Evolutionary conservation across 768 basidiomycete species (phyloP).

Genomic region (Phaffia australis): DNA sequence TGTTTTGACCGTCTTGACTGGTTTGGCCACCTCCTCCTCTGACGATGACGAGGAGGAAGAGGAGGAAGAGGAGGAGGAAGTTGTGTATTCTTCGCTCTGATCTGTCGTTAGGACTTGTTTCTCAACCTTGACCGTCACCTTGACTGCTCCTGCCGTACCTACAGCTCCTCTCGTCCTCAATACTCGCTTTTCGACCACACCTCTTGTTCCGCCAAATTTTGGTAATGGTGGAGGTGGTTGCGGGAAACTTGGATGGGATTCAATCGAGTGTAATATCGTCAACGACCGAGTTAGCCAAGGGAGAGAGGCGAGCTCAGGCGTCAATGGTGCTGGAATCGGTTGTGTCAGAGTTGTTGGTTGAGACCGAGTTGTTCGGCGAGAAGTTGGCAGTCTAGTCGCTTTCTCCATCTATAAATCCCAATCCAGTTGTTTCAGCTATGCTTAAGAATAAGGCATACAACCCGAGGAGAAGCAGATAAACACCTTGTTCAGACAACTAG

Average conservation of each 20-base stretch:
- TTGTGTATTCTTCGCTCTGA: background rate
- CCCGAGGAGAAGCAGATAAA: slow-evolving; percentile 25
- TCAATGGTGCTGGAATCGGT: background rate
- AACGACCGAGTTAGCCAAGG: slow-evolving; percentile 3
- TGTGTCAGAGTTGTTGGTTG: too few relatives aligned
- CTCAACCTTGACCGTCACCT: background rate
- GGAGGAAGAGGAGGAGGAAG: too few relatives aligned
- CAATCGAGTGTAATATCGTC: slow-evolving; percentile 2
- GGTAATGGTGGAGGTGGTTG: background rate
- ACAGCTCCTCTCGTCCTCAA: slow-evolving; percentile 7
- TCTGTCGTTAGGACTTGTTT: too few relatives aligned
- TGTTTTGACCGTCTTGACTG: too few relatives aligned
- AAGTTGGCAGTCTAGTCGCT: slow-evolving; percentile 2
- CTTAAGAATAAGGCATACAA: background rate
- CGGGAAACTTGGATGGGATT: slow-evolving; percentile 9
- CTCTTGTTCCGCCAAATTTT: background rate
- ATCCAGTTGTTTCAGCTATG: background rate
- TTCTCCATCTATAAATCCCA: slow-evolving; percentile 8
- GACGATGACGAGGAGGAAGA: too few relatives aligned
- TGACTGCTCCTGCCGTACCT: background rate
- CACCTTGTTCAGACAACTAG: slow-evolving; percentile 53
- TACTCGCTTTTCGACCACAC: slow-evolving; percentile 8
- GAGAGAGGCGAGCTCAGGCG: background rate
- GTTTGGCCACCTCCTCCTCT: too few relatives aligned
- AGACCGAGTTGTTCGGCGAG: background rate